Evolutionary conservation across 768 basidiomycete species (phyloP).

Genomic region (Mycena venus): DNA sequence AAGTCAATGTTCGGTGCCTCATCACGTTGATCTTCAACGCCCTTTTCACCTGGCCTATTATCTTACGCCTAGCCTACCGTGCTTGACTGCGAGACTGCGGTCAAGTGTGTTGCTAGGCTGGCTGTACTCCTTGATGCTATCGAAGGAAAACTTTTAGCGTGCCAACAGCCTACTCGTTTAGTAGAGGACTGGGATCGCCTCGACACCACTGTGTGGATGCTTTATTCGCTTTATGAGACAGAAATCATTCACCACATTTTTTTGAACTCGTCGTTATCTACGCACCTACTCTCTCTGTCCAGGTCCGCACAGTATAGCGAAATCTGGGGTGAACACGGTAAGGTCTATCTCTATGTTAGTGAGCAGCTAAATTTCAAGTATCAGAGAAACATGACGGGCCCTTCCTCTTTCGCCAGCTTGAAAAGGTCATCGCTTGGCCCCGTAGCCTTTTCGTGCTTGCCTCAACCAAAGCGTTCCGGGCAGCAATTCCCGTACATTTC

Average conservation of each 20-base stretch:
- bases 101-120: constrained; percentile 6
- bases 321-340: neutral
- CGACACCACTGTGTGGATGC: constrained; percentile 18
- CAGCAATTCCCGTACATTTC: constrained; percentile 11
- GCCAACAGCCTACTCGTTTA: neutral
- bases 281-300: constrained; percentile 2
- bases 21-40: constrained; percentile 16
- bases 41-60: constrained; percentile 11
- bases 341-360: neutral
- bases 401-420: constrained; percentile 9
- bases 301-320: neutral
- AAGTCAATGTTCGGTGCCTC: neutral
- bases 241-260: constrained; percentile 18
- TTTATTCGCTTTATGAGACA: constrained; percentile 23
- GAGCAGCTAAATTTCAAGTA: neutral
- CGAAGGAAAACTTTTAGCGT: constrained; percentile 1
- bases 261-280: neutral
- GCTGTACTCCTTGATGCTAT: constrained; percentile 19
- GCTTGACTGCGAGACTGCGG: constrained; percentile 3
- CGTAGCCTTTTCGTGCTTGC: constrained; percentile 11
- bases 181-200: constrained; percentile 18
- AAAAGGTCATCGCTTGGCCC: constrained; percentile 18
- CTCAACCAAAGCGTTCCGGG: constrained; percentile 15
- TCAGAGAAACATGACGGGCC: constrained; percentile 9
- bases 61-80: neutral